phyloP scores from a whole-genome alignment of 345 rosid species.

The Barbarea vulgaris region DNA sequence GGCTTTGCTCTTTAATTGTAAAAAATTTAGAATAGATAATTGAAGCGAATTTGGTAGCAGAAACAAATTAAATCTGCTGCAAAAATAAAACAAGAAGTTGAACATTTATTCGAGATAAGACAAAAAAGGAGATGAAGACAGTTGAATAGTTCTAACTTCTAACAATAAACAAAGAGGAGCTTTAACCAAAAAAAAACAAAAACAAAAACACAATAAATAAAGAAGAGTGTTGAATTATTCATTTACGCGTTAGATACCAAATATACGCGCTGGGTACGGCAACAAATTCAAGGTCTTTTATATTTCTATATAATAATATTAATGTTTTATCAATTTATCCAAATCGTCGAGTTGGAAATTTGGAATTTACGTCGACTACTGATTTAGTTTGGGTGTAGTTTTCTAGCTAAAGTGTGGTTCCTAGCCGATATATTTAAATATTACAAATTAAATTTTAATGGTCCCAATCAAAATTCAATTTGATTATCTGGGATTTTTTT shows the following conservation, averaged over 20 bases:
- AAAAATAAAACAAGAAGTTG: neutral
- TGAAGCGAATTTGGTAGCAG: neutral
- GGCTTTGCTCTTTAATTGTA: neutral
- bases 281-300: neutral
- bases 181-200: too few relatives aligned
- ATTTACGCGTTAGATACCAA: neutral
- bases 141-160: constrained; percentile 15
- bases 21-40: neutral
- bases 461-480: neutral
- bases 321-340: neutral
- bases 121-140: neutral
- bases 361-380: neutral
- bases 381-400: neutral
- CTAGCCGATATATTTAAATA: neutral
- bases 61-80: neutral
- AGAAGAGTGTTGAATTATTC: constrained; percentile 12
- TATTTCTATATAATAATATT: neutral
- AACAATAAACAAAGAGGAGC: neutral
- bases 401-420: neutral
- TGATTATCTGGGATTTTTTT: neutral
- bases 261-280: neutral
- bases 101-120: neutral
- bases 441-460: neutral
- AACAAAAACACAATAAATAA: too few relatives aligned
- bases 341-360: neutral